These are phyloP conservation scores for Colletotrichum costaricense DNA, from an alignment of 2,329 filamentous ascomycete species.

Conservation along the genomic window DNA sequence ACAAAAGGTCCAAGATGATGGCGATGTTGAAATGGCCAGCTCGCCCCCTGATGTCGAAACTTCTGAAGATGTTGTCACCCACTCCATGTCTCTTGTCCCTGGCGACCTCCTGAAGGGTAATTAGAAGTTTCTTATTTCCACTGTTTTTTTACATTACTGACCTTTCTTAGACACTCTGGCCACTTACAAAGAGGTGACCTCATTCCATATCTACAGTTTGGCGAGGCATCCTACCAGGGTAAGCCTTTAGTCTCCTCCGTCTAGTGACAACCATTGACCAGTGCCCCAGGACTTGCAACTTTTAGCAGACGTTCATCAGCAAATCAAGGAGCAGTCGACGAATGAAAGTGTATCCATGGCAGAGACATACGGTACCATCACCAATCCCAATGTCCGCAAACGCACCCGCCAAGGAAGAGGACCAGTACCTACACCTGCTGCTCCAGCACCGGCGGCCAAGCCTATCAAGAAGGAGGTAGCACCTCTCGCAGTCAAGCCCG, in stretches of 20 bases:
- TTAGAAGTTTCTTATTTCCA: slow-evolving; percentile 23
- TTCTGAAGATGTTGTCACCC: slow-evolving; percentile 63
- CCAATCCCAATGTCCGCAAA: slow-evolving; percentile 74
- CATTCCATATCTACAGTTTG: slow-evolving; percentile 90
- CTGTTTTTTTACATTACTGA: slow-evolving; percentile 17
- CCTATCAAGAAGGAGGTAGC: slow-evolving; percentile 46
- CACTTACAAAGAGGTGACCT: slow-evolving; percentile 77
- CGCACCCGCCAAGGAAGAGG: slow-evolving; percentile 55
- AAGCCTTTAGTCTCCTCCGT: slow-evolving; percentile 23
- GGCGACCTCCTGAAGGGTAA: slow-evolving; percentile 80
- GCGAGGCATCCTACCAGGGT: slow-evolving; percentile 76
- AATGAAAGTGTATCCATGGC: slow-evolving; percentile 70
- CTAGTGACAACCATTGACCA: neutral
- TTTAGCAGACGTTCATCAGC: slow-evolving; percentile 76
- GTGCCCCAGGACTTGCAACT: slow-evolving; percentile 69
- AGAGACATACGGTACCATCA: slow-evolving; percentile 78
- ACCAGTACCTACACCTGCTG: slow-evolving; percentile 37
- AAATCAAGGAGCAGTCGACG: slow-evolving; percentile 66
- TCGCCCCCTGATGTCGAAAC: slow-evolving; percentile 68
- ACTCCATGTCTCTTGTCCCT: slow-evolving; percentile 73
- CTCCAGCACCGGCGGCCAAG: slow-evolving; percentile 43
- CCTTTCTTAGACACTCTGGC: slow-evolving; percentile 68
- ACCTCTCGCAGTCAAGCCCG: slow-evolving; percentile 35
- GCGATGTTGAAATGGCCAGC: slow-evolving; percentile 77
- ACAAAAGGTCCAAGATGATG: slow-evolving; percentile 57